Percentiles rank a stretch among this genome's conserved stretches.
phyloP scores from a whole-genome alignment of 2,329 filamentous ascomycete species.

The Alternaria gansuensis region DNA sequence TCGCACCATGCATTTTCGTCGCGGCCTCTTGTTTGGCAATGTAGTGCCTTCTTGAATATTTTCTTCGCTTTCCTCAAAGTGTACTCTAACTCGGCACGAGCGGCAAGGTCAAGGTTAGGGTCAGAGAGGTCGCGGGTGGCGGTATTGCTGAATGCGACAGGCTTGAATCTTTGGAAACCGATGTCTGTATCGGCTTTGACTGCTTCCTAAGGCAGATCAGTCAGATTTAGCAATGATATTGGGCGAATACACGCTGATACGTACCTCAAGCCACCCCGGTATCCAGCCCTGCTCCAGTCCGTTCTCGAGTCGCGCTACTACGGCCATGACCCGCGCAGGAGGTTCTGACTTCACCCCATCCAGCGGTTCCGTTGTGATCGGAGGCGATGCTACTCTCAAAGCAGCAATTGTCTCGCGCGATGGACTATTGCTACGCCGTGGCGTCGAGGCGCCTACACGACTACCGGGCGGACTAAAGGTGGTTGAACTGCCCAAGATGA shows the following conservation, averaged over 20 bases:
- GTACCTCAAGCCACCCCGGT: constrained; percentile 20
- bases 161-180: neutral
- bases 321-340: constrained; percentile 20
- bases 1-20: constrained; percentile 25
- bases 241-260: constrained; percentile 5
- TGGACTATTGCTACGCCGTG: constrained; percentile 17
- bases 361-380: neutral
- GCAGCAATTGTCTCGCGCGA: constrained; percentile 22
- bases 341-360: neutral
- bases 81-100: constrained; percentile 14
- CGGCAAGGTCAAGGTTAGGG: neutral
- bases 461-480: constrained; percentile 20
- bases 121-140: constrained; percentile 3
- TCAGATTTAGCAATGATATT: neutral
- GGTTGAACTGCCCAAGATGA: neutral
- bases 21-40: constrained; percentile 14
- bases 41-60: constrained; percentile 1
- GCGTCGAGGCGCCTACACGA: constrained; percentile 14
- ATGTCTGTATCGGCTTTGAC: neutral
- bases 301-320: constrained; percentile 20
- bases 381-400: constrained; percentile 19
- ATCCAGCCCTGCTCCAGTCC: constrained; percentile 19
- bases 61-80: constrained; percentile 21
- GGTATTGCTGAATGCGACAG: neutral
- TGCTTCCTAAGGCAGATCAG: neutral